Evolutionary conservation across 257 asterid species (phyloP).

Genomic region (Cruciata laevipes): DNA sequence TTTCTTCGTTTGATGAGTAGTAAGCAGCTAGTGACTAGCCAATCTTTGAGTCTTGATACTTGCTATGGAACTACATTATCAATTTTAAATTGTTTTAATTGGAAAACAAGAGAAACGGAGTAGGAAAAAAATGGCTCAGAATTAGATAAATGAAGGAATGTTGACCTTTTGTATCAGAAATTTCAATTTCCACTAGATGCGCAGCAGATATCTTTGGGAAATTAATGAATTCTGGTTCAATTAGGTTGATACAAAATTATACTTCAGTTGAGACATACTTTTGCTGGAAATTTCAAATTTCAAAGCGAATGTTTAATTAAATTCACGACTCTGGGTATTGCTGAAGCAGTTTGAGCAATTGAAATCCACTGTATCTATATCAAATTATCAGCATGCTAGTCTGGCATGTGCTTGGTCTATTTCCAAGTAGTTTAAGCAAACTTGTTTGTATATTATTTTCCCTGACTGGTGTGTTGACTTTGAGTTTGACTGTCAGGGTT

Average conservation of each 20-base stretch:
- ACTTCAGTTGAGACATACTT: not conserved
- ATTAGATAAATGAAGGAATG: not conserved
- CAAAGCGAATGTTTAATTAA: no score
- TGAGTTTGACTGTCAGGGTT: not conserved
- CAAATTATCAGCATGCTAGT: no score
- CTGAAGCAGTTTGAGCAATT: no score
- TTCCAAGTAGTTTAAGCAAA: not conserved
- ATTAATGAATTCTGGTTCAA: not conserved
- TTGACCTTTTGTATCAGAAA: no score
- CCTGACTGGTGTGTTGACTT: slow-evolving; percentile 1
- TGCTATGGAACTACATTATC: not conserved
- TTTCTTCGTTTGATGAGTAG: slow-evolving; percentile 1
- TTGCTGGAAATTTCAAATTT: not conserved
- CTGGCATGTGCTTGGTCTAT: not conserved
- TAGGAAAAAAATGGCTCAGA: not conserved
- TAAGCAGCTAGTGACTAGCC: not conserved
- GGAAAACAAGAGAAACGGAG: not conserved
- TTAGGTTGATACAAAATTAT: not conserved
- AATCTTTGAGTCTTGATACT: slow-evolving; percentile 3
- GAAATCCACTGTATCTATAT: no score
- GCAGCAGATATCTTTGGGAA: not conserved
- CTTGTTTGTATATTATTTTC: not conserved
- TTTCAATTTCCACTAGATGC: not conserved
- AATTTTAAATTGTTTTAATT: not conserved
- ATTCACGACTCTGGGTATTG: not conserved